These are phyloP conservation scores for Populus alba DNA, from an alignment of 345 rosid genomes.

Conservation along the genomic window DNA sequence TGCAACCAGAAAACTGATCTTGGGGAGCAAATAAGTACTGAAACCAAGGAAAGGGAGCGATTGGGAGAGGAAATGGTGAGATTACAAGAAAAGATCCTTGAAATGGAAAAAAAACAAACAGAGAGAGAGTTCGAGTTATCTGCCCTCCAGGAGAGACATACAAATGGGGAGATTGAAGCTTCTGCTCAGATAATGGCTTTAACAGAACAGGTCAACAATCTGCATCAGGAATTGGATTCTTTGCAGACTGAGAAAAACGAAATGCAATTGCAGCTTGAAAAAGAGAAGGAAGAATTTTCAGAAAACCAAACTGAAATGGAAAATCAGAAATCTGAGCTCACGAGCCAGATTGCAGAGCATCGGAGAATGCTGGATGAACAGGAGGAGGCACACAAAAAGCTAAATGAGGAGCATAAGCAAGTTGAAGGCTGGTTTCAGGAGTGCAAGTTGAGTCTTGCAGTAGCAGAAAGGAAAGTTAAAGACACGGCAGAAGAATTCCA, in stretches of 20 bases:
- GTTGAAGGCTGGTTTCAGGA: slow-evolving; percentile 26
- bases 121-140: slow-evolving; percentile 45
- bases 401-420: slow-evolving; percentile 50
- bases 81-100: slow-evolving; percentile 33
- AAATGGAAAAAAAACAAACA: slow-evolving; percentile 33
- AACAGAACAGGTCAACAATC: slow-evolving; percentile 35
- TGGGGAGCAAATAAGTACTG: slow-evolving; percentile 24
- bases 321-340: slow-evolving; percentile 35
- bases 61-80: slow-evolving; percentile 23
- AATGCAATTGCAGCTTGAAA: slow-evolving; percentile 44
- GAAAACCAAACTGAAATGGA: slow-evolving; percentile 39
- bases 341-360: slow-evolving; percentile 45
- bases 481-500: slow-evolving; percentile 14
- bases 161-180: slow-evolving; percentile 39
- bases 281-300: slow-evolving; percentile 49
- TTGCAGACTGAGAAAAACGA: slow-evolving; percentile 41
- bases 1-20: slow-evolving; percentile 22
- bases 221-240: slow-evolving; percentile 51
- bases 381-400: slow-evolving; percentile 40
- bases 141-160: slow-evolving; percentile 39
- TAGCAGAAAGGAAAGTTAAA: slow-evolving; percentile 24
- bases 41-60: slow-evolving; percentile 13
- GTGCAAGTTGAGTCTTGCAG: slow-evolving; percentile 17
- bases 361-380: slow-evolving; percentile 42
- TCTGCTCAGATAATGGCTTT: slow-evolving; percentile 43